phyloP scores from a whole-genome alignment of 2,329 filamentous ascomycete genomes.

The Aspergillus udagawae region DNA sequence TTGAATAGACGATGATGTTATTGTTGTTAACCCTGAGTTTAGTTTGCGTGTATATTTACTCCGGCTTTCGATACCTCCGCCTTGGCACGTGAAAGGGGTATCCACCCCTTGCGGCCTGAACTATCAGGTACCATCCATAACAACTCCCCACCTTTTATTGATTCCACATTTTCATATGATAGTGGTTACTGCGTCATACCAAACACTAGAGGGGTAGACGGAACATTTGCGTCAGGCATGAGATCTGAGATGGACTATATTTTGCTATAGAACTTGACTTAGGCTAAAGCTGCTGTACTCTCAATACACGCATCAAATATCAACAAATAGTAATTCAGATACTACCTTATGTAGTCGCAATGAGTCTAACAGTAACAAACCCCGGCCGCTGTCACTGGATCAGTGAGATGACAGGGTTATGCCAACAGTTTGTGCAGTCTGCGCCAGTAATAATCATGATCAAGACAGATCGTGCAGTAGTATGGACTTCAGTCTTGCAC shows the following conservation, averaged over 20 bases:
- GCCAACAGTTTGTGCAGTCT: not conserved
- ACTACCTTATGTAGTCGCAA: not conserved
- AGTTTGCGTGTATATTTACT: not conserved
- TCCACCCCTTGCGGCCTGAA: not conserved
- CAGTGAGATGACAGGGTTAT: not conserved
- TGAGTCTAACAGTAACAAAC: not conserved
- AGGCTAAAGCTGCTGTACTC: too few relatives aligned
- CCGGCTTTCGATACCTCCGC: not conserved
- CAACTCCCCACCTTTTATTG: not conserved
- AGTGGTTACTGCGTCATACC: not conserved
- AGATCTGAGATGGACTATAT: too few relatives aligned
- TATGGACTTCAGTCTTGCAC: not conserved
- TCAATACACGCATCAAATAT: too few relatives aligned
- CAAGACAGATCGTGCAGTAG: not conserved
- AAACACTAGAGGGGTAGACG: not conserved
- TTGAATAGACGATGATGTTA: not conserved
- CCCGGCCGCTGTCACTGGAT: not conserved
- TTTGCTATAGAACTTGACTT: too few relatives aligned
- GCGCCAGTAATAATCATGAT: not conserved
- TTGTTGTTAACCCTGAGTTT: not conserved
- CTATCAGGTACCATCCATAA: not conserved
- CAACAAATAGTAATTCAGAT: too few relatives aligned
- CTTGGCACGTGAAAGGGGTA: conserved; percentile 9
- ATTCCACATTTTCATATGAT: not conserved
- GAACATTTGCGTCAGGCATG: not conserved